Conservation (phyloP, 306 rosid genomes). For the Hippophae rhamnoides region DNA sequence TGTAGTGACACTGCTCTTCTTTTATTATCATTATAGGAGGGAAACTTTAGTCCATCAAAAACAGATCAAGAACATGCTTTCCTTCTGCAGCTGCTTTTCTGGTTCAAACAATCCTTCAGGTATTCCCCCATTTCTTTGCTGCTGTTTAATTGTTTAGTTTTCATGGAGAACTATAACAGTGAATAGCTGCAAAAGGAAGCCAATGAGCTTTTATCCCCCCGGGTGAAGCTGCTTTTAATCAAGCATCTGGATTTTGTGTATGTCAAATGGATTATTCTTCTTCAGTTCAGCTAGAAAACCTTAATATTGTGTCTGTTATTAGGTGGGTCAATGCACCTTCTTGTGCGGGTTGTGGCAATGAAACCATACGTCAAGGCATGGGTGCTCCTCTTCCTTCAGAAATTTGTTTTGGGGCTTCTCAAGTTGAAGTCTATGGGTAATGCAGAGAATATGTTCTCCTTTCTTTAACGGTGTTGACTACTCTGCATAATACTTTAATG, state of each 20-base stretch:
- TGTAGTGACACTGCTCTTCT: background rate
- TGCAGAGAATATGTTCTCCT: slow-evolving; percentile 12
- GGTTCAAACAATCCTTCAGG: slow-evolving; percentile 96
- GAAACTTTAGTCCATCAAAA: slow-evolving; percentile 65
- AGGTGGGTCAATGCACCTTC: slow-evolving; percentile 85
- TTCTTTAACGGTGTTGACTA: slow-evolving; percentile 4
- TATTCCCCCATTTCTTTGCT: slow-evolving; percentile 19
- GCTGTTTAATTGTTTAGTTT: slow-evolving; percentile 4
- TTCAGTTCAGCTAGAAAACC: too few relatives aligned
- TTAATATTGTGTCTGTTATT: background rate
- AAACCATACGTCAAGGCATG: slow-evolving; percentile 42
- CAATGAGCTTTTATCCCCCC: too few relatives aligned
- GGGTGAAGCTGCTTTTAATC: too few relatives aligned
- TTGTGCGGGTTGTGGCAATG: slow-evolving; percentile 61
- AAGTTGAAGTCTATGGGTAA: slow-evolving; percentile 69
- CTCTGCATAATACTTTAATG: too few relatives aligned
- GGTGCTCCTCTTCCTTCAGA: slow-evolving; percentile 58
- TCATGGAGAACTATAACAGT: background rate
- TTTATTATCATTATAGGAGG: slow-evolving; percentile 56
- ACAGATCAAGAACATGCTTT: slow-evolving; percentile 64
- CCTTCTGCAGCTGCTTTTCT: slow-evolving; percentile 86
- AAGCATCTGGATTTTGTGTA: too few relatives aligned
- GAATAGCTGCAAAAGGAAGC: too few relatives aligned
- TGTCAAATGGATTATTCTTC: too few relatives aligned
- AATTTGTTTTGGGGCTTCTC: slow-evolving; percentile 46